Evolutionary conservation across 441 rosid genomes (phyloP).

Genomic region (Erysimum pusillum): DNA sequence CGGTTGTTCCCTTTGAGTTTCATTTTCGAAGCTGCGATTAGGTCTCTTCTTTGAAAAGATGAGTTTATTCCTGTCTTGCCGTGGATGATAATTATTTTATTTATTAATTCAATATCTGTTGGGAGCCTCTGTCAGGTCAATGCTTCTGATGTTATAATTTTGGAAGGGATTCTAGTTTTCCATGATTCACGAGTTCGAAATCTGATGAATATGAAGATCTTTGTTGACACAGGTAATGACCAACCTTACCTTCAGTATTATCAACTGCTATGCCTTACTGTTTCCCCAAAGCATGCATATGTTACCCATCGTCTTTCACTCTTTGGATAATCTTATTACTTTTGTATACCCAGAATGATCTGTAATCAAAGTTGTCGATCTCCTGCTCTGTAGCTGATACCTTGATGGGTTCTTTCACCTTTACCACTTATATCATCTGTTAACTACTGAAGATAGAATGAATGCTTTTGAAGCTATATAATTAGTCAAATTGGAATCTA

Average conservation of each 20-base stretch:
- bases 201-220: slow-evolving; percentile 94
- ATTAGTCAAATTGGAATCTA: slow-evolving; percentile 11
- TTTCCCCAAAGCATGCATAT: slow-evolving; percentile 15
- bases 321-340: not conserved
- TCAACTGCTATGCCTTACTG: not conserved
- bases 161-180: slow-evolving; percentile 96
- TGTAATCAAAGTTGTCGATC: not conserved
- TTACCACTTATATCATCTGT: not conserved
- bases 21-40: not conserved
- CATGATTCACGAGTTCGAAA: slow-evolving; percentile 90
- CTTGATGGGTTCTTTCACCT: slow-evolving; percentile 3
- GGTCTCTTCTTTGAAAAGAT: not conserved
- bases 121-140: slow-evolving; percentile 68
- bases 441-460: not conserved
- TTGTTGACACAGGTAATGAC: slow-evolving; percentile 86
- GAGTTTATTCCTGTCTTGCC: not conserved
- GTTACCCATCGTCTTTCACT: not conserved
- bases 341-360: slow-evolving; percentile 8
- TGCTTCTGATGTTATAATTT: slow-evolving; percentile 95
- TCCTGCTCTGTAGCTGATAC: slow-evolving; percentile 30
- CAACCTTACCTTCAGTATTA: slow-evolving; percentile 29
- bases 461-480: not conserved
- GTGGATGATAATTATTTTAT: not conserved
- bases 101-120: not conserved
- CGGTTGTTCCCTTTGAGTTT: not conserved